These are phyloP conservation scores for Aspergillus diversus DNA, from an alignment of 495 filamentous ascomycete species.

Conservation along the genomic window DNA sequence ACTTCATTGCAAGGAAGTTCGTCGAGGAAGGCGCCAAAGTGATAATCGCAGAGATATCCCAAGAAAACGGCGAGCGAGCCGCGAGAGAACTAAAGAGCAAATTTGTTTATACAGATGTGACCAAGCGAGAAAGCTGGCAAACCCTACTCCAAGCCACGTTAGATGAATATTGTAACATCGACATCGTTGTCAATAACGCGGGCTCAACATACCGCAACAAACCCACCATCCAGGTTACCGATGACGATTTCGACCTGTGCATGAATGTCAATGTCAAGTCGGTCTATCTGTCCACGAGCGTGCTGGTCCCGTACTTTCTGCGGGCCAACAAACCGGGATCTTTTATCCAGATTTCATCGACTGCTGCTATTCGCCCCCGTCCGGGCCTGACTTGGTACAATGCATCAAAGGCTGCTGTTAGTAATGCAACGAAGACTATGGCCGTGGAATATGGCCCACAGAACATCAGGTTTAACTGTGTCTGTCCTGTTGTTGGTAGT, in stretches of 20 bases:
- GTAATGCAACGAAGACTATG: constrained; percentile 61
- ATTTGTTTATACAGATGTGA: constrained; percentile 35
- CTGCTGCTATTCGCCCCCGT: constrained; percentile 60
- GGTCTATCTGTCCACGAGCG: constrained; percentile 56
- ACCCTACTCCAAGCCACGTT: constrained; percentile 29
- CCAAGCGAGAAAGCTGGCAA: constrained; percentile 28
- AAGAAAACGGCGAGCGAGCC: constrained; percentile 26
- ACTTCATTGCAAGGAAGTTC: constrained; percentile 55
- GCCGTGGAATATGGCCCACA: constrained; percentile 65
- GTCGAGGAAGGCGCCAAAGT: constrained; percentile 56
- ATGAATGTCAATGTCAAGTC: constrained; percentile 63
- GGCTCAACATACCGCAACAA: constrained; percentile 38
- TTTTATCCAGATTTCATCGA: constrained; percentile 65
- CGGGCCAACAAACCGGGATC: constrained; percentile 52
- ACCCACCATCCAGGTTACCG: constrained; percentile 59
- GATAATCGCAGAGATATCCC: constrained; percentile 55
- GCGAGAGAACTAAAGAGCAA: constrained; percentile 26
- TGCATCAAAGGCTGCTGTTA: constrained; percentile 61
- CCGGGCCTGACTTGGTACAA: constrained; percentile 69
- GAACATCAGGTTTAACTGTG: constrained; percentile 62
- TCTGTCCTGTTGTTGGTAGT: constrained; percentile 61
- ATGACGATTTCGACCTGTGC: constrained; percentile 62
- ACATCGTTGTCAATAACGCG: constrained; percentile 47
- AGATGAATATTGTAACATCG: constrained; percentile 34
- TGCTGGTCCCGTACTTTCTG: constrained; percentile 58